Evolutionary conservation across 2,329 filamentous ascomycete genomes (phyloP), one percentile per base, ranked within the genome.

Genomic region (Epichloe festucae): DNA sequence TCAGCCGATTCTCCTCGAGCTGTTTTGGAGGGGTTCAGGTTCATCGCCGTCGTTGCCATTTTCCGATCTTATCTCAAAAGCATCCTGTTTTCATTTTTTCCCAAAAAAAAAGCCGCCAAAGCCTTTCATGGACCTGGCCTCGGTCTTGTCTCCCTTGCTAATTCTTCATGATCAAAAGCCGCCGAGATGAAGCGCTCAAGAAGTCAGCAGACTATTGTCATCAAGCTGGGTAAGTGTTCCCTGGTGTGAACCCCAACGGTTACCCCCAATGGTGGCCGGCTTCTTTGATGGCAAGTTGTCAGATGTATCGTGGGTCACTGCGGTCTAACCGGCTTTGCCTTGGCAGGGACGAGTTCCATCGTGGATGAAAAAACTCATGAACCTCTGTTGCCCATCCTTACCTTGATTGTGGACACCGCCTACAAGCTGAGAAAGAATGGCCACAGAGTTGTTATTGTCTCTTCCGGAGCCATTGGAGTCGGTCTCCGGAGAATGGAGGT

Each of bases 321-420:
- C 40, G 31, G 27, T 36, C 41, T 53, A 23, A 27, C 23, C 14
- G 12, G 31, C 1, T 14, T 46, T 27, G 19, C 19, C 36, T 19
- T 50, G 53, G 54, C 59, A 98, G 93, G 93, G 61, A 97, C 93
- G 46, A 96, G 89, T 68, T 97, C 93, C n/a, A 97, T 98, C 59
- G 90, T 98, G 57, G 89, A 97, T 70, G 93, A 98, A 67, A 86
- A 84, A 65, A 95, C 88, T 21, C 93, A 95, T 70, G 88, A 96
- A 64, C 93, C 93, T 3, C 79, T 96, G 38, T 78, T 98, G 40
- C 93, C 90, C 4, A 95, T 89, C 59, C 74, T 98, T 52, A 90
- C 87, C 54, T 75, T 91, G 54, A 96, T 98, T 58, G 93, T 97
- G 57, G 89, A 97, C 70, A 97, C 93, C 19, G 89, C 89, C 14